Evolutionary conservation across 2,329 filamentous ascomycete genomes (phyloP), one percentile per base, ranked within the genome.

Genomic region (Capronia epimyces): DNA sequence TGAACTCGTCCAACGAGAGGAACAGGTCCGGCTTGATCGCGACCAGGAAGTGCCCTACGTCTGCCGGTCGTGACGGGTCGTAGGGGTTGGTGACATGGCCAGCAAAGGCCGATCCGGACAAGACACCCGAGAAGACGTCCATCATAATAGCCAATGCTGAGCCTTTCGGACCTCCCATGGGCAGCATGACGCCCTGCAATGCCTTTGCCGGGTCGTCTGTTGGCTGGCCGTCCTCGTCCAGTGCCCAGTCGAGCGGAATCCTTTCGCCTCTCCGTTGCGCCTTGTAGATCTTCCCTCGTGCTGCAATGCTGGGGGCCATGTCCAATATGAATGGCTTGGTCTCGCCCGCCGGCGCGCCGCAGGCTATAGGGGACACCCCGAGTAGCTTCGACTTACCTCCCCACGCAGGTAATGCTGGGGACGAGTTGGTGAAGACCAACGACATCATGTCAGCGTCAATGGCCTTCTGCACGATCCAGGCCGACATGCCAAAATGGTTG

Each of bases 121-220:
- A 60, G n/a, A 73, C 71, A 1, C 87, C 87, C 0, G 86, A 89
- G 64, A 93, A 91, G 1, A 94, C 84, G 63, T 93, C 87, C 88
- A 93, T 93, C 85, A 89, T 91, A 49, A 93, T 80, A 0, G 85
- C 73, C 34, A 93, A 66, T 0, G 79, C 88, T 1, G 83, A 87
- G 0, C 88, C 88, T 66, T 93, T 93, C 0, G 87, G 86, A 0
- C 88, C 87, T 2, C 87, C 87, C 84, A 93, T 89, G 0, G 87
- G 87, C 16, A 91, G 69, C 87, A 93, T 91, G 2, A 90, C 85
- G 1, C 87, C 87, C 27, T 81, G 79, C 8, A 93, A 69, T 0
- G 87, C 88, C 16, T 75, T 75, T 1, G 75, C 78, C 0, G 88
- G 86, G 60, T 93, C 86, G 49, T 85, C 79, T 0, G 86, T 89